These are phyloP conservation scores for Leccinum disarticulatum DNA, from an alignment of 768 basidiomycete species.

Conservation along the genomic window DNA sequence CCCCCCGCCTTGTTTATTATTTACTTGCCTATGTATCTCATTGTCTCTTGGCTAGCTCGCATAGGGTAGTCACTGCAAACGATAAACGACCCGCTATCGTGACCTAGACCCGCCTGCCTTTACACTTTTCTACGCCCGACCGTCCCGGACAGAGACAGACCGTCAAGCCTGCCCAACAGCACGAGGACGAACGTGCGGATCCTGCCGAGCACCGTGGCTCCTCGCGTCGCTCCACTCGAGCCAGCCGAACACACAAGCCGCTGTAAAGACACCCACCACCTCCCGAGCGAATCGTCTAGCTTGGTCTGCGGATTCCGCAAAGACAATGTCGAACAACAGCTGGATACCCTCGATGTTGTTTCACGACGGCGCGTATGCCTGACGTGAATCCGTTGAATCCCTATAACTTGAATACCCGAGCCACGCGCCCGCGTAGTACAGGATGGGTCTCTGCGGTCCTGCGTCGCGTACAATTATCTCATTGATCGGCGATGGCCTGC, in stretches of 20 bases:
- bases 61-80: background rate
- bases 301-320: conserved; percentile 33
- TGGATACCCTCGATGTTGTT: conserved; percentile 29
- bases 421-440: conserved; percentile 65
- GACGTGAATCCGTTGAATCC: conserved; percentile 75
- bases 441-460: conserved; percentile 56
- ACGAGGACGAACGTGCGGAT: conserved; percentile 18
- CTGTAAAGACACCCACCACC: conserved; percentile 18
- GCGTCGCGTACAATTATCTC: conserved; percentile 51
- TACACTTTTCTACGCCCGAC: background rate
- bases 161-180: conserved; percentile 3
- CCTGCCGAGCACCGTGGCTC: conserved; percentile 27
- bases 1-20: background rate
- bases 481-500: conserved; percentile 56
- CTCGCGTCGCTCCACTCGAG: conserved; percentile 39
- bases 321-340: conserved; percentile 43
- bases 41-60: background rate
- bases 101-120: background rate
- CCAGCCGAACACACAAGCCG: conserved; percentile 9
- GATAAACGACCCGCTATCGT: background rate
- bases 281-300: conserved; percentile 14
- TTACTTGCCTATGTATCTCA: background rate
- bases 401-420: conserved; percentile 45
- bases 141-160: background rate
- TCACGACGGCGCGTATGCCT: conserved; percentile 38